Evolutionary conservation across 305 asterid genomes (phyloP).

Genomic region (Striga hermonthica): DNA sequence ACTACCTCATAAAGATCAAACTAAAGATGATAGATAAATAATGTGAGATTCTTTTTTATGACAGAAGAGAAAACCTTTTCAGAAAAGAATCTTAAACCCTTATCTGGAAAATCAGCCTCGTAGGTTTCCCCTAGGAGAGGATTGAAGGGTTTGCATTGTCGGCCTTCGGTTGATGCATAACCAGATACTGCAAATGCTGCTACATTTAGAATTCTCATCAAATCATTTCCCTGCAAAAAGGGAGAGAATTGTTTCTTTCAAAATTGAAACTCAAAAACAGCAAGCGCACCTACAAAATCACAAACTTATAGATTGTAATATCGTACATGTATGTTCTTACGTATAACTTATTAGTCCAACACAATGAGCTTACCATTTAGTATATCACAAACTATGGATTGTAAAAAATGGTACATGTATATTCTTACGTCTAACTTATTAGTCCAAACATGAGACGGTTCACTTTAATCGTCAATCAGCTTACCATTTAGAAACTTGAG

Average conservation of each 20-base stretch:
- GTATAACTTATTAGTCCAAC: no score
- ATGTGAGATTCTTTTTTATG: conserved; percentile 13
- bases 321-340: no score
- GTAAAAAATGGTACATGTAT: no score
- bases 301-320: no score
- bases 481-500: not conserved
- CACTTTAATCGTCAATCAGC: no score
- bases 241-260: conserved; percentile 28
- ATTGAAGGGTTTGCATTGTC: conserved; percentile 97
- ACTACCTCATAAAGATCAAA: not conserved
- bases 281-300: no score
- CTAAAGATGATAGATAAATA: not conserved
- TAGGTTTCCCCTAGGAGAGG: conserved; percentile 99
- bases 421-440: no score
- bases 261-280: conserved; percentile 16
- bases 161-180: conserved; percentile 95
- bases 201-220: conserved; percentile 90
- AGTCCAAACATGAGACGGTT: no score
- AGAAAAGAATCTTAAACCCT: conserved; percentile 84
- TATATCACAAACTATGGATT: no score
- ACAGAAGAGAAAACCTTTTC: conserved; percentile 66
- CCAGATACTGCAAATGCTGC: conserved; percentile 99
- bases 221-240: conserved; percentile 80
- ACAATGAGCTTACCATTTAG: no score
- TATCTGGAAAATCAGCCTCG: conserved; percentile 96